These are phyloP conservation scores for Pestalotiopsis sp. DNA, from an alignment of 2,329 filamentous ascomycete genomes.

Conservation along the genomic window DNA sequence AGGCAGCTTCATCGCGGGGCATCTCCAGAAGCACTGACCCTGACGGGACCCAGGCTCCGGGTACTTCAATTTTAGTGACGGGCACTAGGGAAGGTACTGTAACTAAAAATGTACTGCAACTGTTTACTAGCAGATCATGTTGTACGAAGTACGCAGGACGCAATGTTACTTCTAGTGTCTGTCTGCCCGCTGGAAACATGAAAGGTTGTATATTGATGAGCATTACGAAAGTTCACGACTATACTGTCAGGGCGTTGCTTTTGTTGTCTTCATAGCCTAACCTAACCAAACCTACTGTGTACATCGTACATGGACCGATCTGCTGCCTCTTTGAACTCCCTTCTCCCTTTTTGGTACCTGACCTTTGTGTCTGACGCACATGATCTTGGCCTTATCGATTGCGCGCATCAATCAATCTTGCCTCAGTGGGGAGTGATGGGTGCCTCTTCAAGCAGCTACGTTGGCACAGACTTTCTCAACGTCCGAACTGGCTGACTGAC, in stretches of 20 bases:
- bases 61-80: not conserved
- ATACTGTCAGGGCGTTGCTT: no score
- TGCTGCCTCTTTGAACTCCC: no score
- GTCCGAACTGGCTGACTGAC: not conserved
- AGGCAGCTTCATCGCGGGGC: conserved; percentile 4
- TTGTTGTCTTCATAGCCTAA: no score
- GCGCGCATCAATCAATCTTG: no score
- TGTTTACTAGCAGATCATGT: not conserved
- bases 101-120: not conserved
- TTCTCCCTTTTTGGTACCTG: not conserved
- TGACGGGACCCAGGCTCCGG: not conserved
- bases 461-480: not conserved
- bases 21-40: not conserved
- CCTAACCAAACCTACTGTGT: no score
- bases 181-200: not conserved
- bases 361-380: not conserved
- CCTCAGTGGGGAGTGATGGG: no score
- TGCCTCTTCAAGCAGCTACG: conserved; percentile 1
- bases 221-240: no score
- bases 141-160: not conserved
- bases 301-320: no score
- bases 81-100: not conserved
- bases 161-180: not conserved
- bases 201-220: no score
- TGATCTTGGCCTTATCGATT: no score